These are phyloP conservation scores for Phytopythium chamaehyphon DNA, from an alignment of 352 stramenopile genomes.

Conservation along the genomic window DNA sequence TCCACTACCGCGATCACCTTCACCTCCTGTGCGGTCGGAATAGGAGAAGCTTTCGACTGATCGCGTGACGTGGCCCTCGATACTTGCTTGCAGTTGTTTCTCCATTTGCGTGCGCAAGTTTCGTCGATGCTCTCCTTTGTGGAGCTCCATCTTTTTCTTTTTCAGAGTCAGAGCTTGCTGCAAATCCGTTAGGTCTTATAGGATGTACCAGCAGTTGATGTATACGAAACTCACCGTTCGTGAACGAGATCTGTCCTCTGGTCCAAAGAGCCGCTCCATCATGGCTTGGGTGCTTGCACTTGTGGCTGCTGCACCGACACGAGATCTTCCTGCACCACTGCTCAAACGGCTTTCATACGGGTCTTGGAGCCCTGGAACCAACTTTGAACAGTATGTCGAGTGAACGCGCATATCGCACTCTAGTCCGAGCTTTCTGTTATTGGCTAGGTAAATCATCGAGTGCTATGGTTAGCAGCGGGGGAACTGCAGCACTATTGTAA, in stretches of 20 bases:
- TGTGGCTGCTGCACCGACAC: conserved; percentile 34
- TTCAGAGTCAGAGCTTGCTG: conserved; percentile 28
- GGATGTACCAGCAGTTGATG: not conserved
- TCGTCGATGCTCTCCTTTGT: conserved; percentile 68
- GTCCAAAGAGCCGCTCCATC: conserved; percentile 72
- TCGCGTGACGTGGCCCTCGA: conserved; percentile 86
- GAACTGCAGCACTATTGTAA: no score
- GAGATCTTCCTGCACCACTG: conserved; percentile 23
- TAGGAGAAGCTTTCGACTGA: conserved; percentile 75
- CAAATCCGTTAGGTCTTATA: not conserved
- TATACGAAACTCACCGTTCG: conserved; percentile 26
- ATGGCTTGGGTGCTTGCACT: conserved; percentile 66
- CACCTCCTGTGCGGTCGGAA: conserved; percentile 10
- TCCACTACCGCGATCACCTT: conserved; percentile 5
- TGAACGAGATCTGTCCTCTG: conserved; percentile 57
- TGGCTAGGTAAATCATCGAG: no score
- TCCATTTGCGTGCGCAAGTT: conserved; percentile 78
- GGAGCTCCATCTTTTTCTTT: conserved; percentile 75
- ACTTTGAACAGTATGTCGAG: conserved; percentile 70
- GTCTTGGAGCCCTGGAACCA: conserved; percentile 57
- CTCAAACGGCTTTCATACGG: conserved; percentile 51
- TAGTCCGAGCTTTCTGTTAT: conserved; percentile 64
- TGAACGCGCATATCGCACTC: conserved; percentile 71
- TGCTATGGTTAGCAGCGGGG: no score
- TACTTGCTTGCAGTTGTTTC: conserved; percentile 84